Evolutionary conservation across 164 flowering plant genomes (phyloP).

Genomic region (Vitis labrusca): DNA sequence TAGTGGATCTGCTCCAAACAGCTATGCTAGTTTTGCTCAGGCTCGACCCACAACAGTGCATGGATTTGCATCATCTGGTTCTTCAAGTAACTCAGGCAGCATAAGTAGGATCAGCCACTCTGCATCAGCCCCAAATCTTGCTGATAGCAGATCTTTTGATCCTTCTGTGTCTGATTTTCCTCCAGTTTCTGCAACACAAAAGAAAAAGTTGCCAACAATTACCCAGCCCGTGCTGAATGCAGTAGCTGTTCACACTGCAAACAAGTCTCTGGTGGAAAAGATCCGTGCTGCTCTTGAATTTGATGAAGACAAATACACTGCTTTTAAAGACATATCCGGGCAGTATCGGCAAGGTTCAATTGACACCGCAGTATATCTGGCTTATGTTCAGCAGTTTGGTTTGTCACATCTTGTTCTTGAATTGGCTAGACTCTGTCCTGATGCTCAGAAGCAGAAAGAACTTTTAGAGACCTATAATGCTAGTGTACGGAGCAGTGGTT

Average conservation of each 20-base stretch:
- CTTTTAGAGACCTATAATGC: constrained; percentile 67
- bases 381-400: constrained; percentile 70
- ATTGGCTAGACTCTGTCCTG: constrained; percentile 82
- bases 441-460: constrained; percentile 74
- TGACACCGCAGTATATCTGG: constrained; percentile 51
- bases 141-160: constrained; percentile 32
- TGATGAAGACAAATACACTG: constrained; percentile 62
- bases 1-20: constrained; percentile 28
- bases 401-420: constrained; percentile 80
- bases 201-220: constrained; percentile 21
- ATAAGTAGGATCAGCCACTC: constrained; percentile 46
- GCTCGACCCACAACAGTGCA: constrained; percentile 15
- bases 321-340: constrained; percentile 67
- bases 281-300: constrained; percentile 62
- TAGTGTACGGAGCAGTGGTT: constrained; percentile 24
- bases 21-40: constrained; percentile 36
- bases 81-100: constrained; percentile 30
- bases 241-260: constrained; percentile 73
- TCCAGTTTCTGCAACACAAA: constrained; percentile 50
- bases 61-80: constrained; percentile 29
- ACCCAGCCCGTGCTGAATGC: constrained; percentile 23
- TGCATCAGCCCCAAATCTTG: constrained; percentile 57
- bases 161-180: constrained; percentile 52
- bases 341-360: constrained; percentile 72
- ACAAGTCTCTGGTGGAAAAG: constrained; percentile 73